Evolutionary conservation across 768 basidiomycete species (phyloP).

Genomic region (Rhodotorula sphaerocarpa): DNA sequence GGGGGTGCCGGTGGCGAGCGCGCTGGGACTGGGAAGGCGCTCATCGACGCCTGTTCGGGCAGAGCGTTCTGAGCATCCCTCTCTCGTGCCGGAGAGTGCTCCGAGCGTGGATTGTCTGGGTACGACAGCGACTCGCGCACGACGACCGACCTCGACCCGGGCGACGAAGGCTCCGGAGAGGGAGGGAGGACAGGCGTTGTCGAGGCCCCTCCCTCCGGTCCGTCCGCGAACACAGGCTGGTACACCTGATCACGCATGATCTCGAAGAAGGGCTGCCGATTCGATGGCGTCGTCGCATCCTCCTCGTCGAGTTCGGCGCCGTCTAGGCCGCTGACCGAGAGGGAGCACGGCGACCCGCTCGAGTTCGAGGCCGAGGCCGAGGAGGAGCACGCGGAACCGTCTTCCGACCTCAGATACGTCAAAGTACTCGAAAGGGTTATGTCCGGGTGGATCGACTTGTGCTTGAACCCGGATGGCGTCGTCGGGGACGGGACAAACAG

Average conservation of each 20-base stretch:
- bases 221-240: neutral
- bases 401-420: no score
- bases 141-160: neutral
- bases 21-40: neutral
- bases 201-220: neutral
- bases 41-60: neutral
- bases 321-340: neutral
- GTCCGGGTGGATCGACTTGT: slow-evolving; percentile 17
- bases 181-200: neutral
- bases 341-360: neutral
- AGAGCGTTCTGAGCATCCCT: no score
- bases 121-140: neutral
- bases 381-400: neutral
- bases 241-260: slow-evolving; percentile 4
- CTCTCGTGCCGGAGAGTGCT: neutral
- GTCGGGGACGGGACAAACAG: slow-evolving; percentile 12
- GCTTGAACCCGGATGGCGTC: neutral
- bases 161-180: neutral
- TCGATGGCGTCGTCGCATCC: neutral
- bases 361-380: neutral
- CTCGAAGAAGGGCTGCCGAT: slow-evolving; percentile 12
- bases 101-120: neutral
- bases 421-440: no score
- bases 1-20: neutral
- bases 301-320: neutral